Conservation (phyloP, 257 asterid genomes). For the Gentiana dahurica region DNA sequence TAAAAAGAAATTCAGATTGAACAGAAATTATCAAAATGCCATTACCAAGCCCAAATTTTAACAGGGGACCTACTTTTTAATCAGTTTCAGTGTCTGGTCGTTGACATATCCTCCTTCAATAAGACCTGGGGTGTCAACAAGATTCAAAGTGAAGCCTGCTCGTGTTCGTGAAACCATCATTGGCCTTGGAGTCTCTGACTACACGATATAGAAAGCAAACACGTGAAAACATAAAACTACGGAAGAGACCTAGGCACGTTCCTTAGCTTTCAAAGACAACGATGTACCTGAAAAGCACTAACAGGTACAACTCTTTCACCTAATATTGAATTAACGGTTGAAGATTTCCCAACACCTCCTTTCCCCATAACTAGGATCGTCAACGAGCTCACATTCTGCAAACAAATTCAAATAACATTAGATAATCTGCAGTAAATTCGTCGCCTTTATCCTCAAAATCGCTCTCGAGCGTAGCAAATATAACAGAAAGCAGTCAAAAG, state of each 20-base stretch:
- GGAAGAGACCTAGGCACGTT: conserved; percentile 4
- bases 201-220: conserved; percentile 8
- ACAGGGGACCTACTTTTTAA: conserved; percentile 48
- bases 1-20: neutral
- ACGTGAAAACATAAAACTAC: neutral
- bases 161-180: conserved; percentile 89
- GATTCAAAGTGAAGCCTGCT: conserved; percentile 78
- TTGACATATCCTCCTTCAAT: conserved; percentile 92
- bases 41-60: neutral
- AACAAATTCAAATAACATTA: neutral
- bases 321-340: conserved; percentile 76
- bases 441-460: neutral
- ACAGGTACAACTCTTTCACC: conserved; percentile 90
- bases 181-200: conserved; percentile 92
- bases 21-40: neutral
- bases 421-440: neutral
- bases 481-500: neutral
- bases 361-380: conserved; percentile 95
- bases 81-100: conserved; percentile 71
- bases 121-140: conserved; percentile 93
- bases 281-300: conserved; percentile 86
- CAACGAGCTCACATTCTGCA: conserved; percentile 65
- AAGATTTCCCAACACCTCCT: conserved; percentile 98
- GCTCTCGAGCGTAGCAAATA: neutral
- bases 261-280: conserved; percentile 4